Percentiles rank a stretch among this genome's conserved stretches.
phyloP scores from a whole-genome alignment of 331 rosid genomes.

The Dryas integrifolia region DNA sequence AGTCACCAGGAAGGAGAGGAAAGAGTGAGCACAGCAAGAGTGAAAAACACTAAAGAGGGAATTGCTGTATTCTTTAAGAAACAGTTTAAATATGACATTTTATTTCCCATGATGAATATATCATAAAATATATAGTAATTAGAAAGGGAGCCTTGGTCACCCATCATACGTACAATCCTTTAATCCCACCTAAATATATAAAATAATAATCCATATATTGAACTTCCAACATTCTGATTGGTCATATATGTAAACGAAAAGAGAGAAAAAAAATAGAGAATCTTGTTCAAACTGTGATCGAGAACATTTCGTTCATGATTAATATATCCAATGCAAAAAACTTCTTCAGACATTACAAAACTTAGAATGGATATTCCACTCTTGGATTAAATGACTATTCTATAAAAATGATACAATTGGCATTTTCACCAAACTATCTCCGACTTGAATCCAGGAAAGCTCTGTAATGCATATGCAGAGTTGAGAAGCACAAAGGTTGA shows the following conservation, averaged over 20 bases:
- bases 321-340: too few species aligned
- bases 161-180: neutral
- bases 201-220: too few species aligned
- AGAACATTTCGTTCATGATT: neutral
- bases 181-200: neutral
- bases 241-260: neutral
- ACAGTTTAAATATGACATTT: too few species aligned
- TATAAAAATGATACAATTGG: constrained; percentile 8
- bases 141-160: neutral
- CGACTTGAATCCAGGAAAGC: neutral
- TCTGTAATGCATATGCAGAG: neutral
- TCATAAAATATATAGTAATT: too few species aligned
- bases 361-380: neutral
- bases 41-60: too few species aligned
- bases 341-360: too few species aligned
- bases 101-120: too few species aligned
- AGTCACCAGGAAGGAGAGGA: too few species aligned
- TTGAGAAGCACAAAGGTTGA: neutral
- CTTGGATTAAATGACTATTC: neutral
- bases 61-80: too few species aligned
- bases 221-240: neutral
- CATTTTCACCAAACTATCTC: neutral
- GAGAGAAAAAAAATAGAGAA: neutral
- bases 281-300: neutral
- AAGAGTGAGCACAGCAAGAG: too few species aligned